Conservation (phyloP, 1,284 basidiomycete species). For the Tremellales sp. region DNA sequence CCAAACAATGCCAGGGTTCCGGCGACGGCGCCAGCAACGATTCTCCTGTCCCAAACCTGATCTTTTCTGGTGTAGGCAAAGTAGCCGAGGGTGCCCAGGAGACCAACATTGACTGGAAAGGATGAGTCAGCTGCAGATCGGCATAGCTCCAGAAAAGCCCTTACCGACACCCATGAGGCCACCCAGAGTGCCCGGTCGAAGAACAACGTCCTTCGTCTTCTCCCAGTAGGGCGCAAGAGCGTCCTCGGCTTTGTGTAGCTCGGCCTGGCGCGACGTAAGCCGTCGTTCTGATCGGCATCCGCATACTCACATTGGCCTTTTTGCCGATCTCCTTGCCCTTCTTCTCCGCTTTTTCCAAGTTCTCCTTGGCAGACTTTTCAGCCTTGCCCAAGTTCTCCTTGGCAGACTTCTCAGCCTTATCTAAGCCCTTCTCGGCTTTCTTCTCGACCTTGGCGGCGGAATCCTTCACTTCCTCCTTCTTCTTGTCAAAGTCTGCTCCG, state of each 20-base stretch:
- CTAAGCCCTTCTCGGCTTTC: conserved; percentile 53
- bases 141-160: not conserved
- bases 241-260: conserved; percentile 55
- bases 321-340: conserved; percentile 58
- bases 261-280: conserved; percentile 43
- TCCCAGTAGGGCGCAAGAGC: conserved; percentile 58
- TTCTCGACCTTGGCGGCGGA: conserved; percentile 57
- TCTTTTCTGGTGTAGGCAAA: conserved; percentile 63
- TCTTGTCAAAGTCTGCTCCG: conserved; percentile 25
- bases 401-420: conserved; percentile 56
- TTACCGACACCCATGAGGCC: conserved; percentile 66
- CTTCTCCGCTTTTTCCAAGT: conserved; percentile 27
- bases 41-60: conserved; percentile 59
- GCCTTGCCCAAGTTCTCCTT: conserved; percentile 43
- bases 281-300: conserved; percentile 14
- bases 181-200: conserved; percentile 67
- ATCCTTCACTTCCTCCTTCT: conserved; percentile 42
- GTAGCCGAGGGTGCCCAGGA: conserved; percentile 62
- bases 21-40: conserved; percentile 57
- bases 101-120: conserved; percentile 63
- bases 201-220: conserved; percentile 58
- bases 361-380: conserved; percentile 21
- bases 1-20: conserved; percentile 58
- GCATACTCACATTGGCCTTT: conserved; percentile 49
- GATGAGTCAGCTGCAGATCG: conserved; percentile 1